Evolutionary conservation across 345 rosid genomes (phyloP).

Genomic region (Abelmoschus esculentus): DNA sequence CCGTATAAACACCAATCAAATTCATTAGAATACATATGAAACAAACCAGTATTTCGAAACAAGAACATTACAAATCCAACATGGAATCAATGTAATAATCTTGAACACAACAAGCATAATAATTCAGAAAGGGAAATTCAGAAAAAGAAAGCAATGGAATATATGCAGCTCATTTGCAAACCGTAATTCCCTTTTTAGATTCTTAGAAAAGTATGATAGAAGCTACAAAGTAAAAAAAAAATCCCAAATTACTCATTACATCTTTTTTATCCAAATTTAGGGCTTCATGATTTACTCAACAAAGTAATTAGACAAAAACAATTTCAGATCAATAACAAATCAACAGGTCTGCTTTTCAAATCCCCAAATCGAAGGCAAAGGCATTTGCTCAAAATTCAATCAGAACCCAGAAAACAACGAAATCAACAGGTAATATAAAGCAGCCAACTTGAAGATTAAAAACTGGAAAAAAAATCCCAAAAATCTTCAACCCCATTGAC

Average conservation of each 20-base stretch:
- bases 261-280: not conserved
- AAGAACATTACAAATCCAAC: too few species aligned
- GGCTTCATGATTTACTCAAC: not conserved
- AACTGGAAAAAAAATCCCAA: not conserved
- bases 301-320: not conserved
- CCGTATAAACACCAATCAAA: too few species aligned
- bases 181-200: not conserved
- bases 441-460: not conserved
- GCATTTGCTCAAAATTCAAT: not conserved
- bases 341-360: not conserved
- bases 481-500: conserved; percentile 5
- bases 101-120: too few species aligned
- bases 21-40: too few species aligned
- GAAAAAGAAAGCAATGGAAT: conserved; percentile 1
- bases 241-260: conserved; percentile 2
- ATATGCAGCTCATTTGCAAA: not conserved
- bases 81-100: too few species aligned
- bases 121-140: not conserved
- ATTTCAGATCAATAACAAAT: conserved; percentile 1
- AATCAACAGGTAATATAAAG: not conserved
- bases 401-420: not conserved
- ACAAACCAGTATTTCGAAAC: too few species aligned
- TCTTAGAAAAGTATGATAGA: conserved; percentile 6
- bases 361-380: conserved; percentile 9
- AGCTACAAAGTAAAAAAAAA: not conserved